These are phyloP conservation scores for Aspergillus awamori DNA, from an alignment of 2,329 filamentous ascomycete species.

Conservation along the genomic window DNA sequence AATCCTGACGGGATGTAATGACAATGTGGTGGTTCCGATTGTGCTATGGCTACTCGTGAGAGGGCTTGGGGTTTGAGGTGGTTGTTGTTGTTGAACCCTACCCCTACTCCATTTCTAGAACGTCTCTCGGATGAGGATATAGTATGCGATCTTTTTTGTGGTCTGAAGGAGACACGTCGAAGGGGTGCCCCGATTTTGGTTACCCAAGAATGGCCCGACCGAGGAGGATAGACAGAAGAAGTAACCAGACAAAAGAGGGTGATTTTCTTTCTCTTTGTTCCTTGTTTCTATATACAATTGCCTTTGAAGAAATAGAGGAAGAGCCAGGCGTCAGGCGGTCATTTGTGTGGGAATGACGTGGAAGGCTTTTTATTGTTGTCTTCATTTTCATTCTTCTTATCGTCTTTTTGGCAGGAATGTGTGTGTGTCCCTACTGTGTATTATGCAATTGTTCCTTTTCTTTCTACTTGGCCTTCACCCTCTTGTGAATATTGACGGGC, in stretches of 20 bases:
- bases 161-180: too few relatives aligned
- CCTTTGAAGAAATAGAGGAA: neutral
- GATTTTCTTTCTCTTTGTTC: neutral
- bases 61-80: constrained; percentile 58
- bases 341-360: constrained; percentile 7
- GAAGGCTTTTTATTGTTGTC: constrained; percentile 9
- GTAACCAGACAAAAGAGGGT: neutral
- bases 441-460: too few relatives aligned
- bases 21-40: constrained; percentile 96
- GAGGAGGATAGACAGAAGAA: too few relatives aligned
- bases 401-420: too few relatives aligned
- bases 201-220: too few relatives aligned
- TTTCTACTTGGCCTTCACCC: too few relatives aligned
- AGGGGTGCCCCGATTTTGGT: too few relatives aligned
- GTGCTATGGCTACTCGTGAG: constrained; percentile 91
- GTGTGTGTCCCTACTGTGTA: neutral
- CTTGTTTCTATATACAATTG: neutral
- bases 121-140: too few relatives aligned
- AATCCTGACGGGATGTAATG: constrained; percentile 92
- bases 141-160: constrained; percentile 1
- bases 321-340: neutral
- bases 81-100: neutral
- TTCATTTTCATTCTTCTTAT: neutral
- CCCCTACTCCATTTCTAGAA: too few relatives aligned
- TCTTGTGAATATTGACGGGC: neutral